Base-by-base conservation (phyloP, 148 eudicot species). In the Suaeda aralocaspica region DNA sequence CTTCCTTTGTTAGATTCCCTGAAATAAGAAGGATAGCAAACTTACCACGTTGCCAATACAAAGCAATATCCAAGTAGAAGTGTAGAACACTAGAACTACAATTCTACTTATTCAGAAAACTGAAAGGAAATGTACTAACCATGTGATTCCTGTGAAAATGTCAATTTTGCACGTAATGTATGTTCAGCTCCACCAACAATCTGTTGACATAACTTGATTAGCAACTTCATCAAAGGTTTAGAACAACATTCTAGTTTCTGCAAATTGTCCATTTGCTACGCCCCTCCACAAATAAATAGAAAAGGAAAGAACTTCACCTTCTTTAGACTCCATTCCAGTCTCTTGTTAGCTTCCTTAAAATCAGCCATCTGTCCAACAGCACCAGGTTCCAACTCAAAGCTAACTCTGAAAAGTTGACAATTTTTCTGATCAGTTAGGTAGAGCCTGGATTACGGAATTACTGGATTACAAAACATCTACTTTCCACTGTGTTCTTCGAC, bases 1-100 rank as follows among this genome's bases (percentile, higher is more conserved):
- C 98, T 82, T 94, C 98, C 79, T 94, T 94, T 1, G 96, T 89
- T 49, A 91, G 83, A 77, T 94, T 94, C 65, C 96, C 98, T 89
- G 80, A 61, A 66, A 77, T 70, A 24, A 65, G 31, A 22, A 4
- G 53, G 45, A 21, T 7, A n/a, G n/a, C 2, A 16, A 69, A 66
- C n/a, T 60, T 68, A 70, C 66, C 59, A 66, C 50, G 44, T 46
- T 19, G 61, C 42, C 42, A 26, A 61, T 25, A 49, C 22, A 59
- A 0, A 69, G 26, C 13, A 57, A 56, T 21, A 49, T 36, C 45
- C 45, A 48, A 41, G 31, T 50, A 68, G 26, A 66, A 49, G 28
- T n/a, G n/a, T n/a, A n/a, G n/a, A n/a, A n/a, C n/a, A n/a, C n/a
- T n/a, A n/a, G n/a, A n/a, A n/a, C n/a, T n/a, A n/a, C n/a, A n/a